These are phyloP conservation scores for Trichoderma cornu-damae DNA, from an alignment of 2,329 filamentous ascomycete genomes.

Conservation along the genomic window DNA sequence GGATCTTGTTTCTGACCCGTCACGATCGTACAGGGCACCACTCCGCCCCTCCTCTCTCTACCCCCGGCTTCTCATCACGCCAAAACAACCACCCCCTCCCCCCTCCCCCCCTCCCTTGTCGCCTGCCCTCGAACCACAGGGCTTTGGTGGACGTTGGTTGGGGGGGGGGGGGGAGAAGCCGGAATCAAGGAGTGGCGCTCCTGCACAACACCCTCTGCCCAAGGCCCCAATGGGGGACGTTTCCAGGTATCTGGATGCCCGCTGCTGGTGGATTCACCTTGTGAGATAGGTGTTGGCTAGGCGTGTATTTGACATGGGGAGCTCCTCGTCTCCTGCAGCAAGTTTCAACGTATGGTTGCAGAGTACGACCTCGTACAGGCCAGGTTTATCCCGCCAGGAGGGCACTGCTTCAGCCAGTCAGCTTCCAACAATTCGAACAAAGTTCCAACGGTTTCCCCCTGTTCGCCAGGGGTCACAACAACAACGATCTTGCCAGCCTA, in stretches of 20 bases:
- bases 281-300: constrained; percentile 30
- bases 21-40: constrained; percentile 18
- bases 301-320: constrained; percentile 19
- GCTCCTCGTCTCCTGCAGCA: constrained; percentile 11
- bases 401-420: constrained; percentile 13
- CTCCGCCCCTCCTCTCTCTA: constrained; percentile 14
- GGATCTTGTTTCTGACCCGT: constrained; percentile 20
- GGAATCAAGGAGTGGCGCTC: constrained; percentile 25
- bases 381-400: constrained; percentile 8
- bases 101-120: constrained; percentile 17
- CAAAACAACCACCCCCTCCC: constrained; percentile 16
- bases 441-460: neutral
- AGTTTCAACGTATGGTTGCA: constrained; percentile 3
- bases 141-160: constrained; percentile 20
- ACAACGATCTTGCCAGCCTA: neutral
- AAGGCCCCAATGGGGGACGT: constrained; percentile 29
- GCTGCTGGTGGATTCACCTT: constrained; percentile 25
- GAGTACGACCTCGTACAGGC: constrained; percentile 8
- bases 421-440: neutral
- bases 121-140: constrained; percentile 21
- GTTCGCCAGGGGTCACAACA: neutral
- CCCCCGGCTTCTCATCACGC: constrained; percentile 12
- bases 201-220: constrained; percentile 25
- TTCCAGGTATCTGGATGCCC: constrained; percentile 28
- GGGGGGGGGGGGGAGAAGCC: too few species aligned